phyloP scores from a whole-genome alignment of 208 protist species.

The Phytomonas sp. region DNA sequence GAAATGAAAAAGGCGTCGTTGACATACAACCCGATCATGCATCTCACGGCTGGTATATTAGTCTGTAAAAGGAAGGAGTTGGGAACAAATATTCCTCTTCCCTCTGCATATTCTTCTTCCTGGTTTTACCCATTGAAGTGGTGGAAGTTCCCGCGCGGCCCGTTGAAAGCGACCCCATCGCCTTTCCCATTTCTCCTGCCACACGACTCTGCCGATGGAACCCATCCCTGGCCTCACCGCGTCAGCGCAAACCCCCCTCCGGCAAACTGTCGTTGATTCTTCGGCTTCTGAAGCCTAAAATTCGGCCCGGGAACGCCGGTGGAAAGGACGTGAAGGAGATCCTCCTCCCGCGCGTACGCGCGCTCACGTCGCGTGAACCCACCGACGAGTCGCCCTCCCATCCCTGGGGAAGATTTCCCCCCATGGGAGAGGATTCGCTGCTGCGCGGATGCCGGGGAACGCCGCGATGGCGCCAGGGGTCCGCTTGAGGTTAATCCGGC shows the following conservation, averaged over 20 bases:
- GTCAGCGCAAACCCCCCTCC: conserved; percentile 76
- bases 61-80: background rate
- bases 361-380: background rate
- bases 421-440: background rate
- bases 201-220: no score
- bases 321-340: conserved; percentile 35
- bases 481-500: background rate
- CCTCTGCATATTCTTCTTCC: background rate
- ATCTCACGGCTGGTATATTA: background rate
- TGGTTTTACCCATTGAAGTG: background rate
- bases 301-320: conserved; percentile 45
- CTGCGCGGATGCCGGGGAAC: background rate
- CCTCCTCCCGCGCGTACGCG: conserved; percentile 19
- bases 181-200: background rate
- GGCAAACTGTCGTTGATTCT: conserved; percentile 56
- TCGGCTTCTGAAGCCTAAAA: conserved; percentile 51
- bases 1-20: background rate
- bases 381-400: background rate
- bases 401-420: background rate
- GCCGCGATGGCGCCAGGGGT: background rate
- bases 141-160: background rate
- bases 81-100: background rate
- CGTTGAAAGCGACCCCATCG: background rate
- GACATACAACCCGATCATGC: no score
- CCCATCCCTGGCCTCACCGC: background rate